A percentile compares a stretch with the other conserved stretches of the same genome.
Conservation (phyloP, 352 stramenopile genomes). For the Albugo candida region DNA sequence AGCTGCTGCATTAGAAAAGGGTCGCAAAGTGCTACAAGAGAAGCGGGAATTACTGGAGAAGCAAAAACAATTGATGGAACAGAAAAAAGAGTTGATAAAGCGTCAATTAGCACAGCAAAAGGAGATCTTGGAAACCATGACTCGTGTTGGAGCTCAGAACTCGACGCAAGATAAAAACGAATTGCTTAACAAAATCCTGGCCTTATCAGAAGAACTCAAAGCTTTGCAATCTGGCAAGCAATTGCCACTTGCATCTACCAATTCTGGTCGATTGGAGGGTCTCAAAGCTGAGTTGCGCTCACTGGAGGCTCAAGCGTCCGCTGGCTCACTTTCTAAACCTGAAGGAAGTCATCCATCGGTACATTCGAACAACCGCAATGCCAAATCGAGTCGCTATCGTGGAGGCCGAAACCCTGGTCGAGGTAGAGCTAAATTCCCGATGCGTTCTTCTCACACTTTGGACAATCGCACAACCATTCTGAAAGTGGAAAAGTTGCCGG, state of each 20-base stretch:
- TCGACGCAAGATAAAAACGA: conserved; percentile 50
- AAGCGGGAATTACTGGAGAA: conserved; percentile 77
- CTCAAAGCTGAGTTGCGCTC: conserved; percentile 47
- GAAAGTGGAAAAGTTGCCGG: conserved; percentile 47
- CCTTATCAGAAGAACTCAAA: conserved; percentile 47
- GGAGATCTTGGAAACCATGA: conserved; percentile 64
- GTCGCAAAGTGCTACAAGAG: conserved; percentile 60
- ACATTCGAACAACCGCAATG: conserved; percentile 4
- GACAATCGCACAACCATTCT: conserved; percentile 77
- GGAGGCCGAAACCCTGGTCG: conserved; percentile 22
- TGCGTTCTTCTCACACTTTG: conserved; percentile 37
- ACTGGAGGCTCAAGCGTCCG: conserved; percentile 32
- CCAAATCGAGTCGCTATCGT: conserved; percentile 6
- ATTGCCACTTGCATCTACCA: conserved; percentile 2
- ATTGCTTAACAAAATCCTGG: conserved; percentile 70
- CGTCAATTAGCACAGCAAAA: conserved; percentile 66
- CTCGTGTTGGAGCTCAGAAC: conserved; percentile 45
- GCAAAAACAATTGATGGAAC: conserved; percentile 60
- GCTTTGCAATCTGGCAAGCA: conserved; percentile 18
- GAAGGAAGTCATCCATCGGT: background rate
- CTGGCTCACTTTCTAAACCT: background rate
- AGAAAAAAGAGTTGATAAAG: conserved; percentile 68
- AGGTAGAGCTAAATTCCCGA: conserved; percentile 7
- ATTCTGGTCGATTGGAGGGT: conserved; percentile 19
- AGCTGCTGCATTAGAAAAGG: conserved; percentile 52